These are phyloP conservation scores for Lodderomyces margitis DNA, from an alignment of 1,139 yeast genomes.

Conservation along the genomic window DNA sequence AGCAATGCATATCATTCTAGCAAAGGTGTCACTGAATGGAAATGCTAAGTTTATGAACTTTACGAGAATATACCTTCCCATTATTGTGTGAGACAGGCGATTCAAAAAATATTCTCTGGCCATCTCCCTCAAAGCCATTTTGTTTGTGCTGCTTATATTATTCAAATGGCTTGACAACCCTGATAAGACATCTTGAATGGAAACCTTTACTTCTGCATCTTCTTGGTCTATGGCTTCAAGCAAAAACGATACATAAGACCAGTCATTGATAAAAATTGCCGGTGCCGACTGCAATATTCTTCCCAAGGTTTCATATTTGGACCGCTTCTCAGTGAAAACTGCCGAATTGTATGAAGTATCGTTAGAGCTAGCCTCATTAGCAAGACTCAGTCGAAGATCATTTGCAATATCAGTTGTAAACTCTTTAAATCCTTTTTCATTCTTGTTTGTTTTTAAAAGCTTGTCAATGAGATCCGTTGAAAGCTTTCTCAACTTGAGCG, in stretches of 20 bases:
- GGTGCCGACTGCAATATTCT: slow-evolving; percentile 55
- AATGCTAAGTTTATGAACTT: slow-evolving; percentile 66
- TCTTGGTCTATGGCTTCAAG: slow-evolving; percentile 74
- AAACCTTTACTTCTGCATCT: slow-evolving; percentile 55
- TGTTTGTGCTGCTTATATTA: slow-evolving; percentile 36
- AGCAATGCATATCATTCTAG: slow-evolving; percentile 65
- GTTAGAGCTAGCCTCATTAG: neutral
- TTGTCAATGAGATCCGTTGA: slow-evolving; percentile 64
- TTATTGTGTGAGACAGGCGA: slow-evolving; percentile 22
- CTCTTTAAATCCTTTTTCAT: slow-evolving; percentile 19
- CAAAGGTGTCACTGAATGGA: slow-evolving; percentile 66
- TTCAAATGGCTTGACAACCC: slow-evolving; percentile 53
- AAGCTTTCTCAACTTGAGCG: slow-evolving; percentile 44
- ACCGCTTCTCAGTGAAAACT: slow-evolving; percentile 21
- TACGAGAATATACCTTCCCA: slow-evolving; percentile 58
- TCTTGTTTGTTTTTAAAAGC: slow-evolving; percentile 32
- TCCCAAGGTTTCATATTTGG: slow-evolving; percentile 79
- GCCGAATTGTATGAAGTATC: slow-evolving; percentile 26
- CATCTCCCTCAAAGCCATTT: slow-evolving; percentile 29
- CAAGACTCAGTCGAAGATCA: slow-evolving; percentile 44
- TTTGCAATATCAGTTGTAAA: slow-evolving; percentile 47
- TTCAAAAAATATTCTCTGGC: slow-evolving; percentile 16
- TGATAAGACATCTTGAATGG: slow-evolving; percentile 73
- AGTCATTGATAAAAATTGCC: slow-evolving; percentile 41
- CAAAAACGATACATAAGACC: slow-evolving; percentile 60